Evolutionary conservation across 306 rosid species (phyloP), one percentile per base, ranked within the genome.

Genomic region (Prosopis cineraria): DNA sequence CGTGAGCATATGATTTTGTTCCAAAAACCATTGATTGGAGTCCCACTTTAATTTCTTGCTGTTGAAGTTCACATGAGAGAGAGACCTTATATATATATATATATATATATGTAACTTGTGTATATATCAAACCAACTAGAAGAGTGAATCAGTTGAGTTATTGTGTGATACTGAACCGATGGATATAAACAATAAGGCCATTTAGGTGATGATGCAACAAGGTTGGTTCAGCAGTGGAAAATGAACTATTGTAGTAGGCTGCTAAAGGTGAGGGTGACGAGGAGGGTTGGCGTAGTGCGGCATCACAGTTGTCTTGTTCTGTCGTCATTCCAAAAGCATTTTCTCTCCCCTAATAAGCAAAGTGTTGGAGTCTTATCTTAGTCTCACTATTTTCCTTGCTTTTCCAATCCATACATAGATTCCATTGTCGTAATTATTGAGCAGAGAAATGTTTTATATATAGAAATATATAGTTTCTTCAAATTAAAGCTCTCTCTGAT

Each of bases 241-340:
- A 34, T 44, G 17, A 31, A 75, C 55, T 24, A 29, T 11, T 43
- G 11, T 14, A 30, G 70, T 39, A 30, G 74, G 62, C 41, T 63
- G 7, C 6, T 5, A 20, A 48, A 69, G 63, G 50, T 36, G 48
- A 73, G 36, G 29, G 27, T 45, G 78, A 65, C 29, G 72, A 70
- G 34, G 67, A 52, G 31, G 48, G 63, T 67, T 44, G 68, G 80
- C 67, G 79, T 70, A 84, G 83, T 85, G 85, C 83, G 85, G 65
- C 74, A 80, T 63, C 85, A 71, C 79, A 78, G 86, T 82, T 81
- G 88, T 81, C 22, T 77, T 70, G 41, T 65, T 65, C 43, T 60
- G 86, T 85, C 88, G 67, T 82, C 86, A 74, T 44, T 72, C 81
- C 17, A 59, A 53, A 81, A 85, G 76, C 36, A 65, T 30, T 62